Evolutionary conservation across 2,329 filamentous ascomycete genomes (phyloP).

Genomic region (Cercospora beticola): DNA sequence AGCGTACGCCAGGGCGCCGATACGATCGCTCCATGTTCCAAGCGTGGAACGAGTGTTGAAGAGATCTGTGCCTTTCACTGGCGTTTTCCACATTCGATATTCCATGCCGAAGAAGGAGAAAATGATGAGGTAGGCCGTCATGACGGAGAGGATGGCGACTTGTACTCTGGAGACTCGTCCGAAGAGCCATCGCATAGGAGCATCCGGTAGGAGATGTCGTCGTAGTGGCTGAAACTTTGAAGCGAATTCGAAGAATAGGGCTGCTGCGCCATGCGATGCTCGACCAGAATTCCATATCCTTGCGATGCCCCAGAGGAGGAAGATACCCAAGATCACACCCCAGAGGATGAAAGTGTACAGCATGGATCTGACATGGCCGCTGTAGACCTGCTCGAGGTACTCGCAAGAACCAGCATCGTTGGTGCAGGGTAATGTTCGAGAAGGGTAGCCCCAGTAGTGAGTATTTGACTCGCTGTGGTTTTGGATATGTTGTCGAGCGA

Average conservation of each 20-base stretch:
- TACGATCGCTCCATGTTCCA: constrained; percentile 66
- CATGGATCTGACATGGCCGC: constrained; percentile 55
- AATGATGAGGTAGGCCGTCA: constrained; percentile 63
- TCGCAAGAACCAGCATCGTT: constrained; percentile 59
- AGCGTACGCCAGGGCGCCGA: constrained; percentile 71
- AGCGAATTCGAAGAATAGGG: constrained; percentile 23
- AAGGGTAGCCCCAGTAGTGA: constrained; percentile 58
- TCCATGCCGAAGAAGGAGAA: constrained; percentile 64
- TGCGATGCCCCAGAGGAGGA: constrained; percentile 47
- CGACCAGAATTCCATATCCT: constrained; percentile 31
- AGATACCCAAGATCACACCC: constrained; percentile 52
- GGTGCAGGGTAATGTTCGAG: constrained; percentile 56
- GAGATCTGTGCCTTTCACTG: constrained; percentile 57
- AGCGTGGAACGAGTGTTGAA: constrained; percentile 66
- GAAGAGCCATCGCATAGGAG: constrained; percentile 55
- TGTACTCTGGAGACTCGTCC: constrained; percentile 69
- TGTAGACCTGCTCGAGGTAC: constrained; percentile 59
- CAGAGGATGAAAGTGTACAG: constrained; percentile 59
- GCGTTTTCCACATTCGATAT: constrained; percentile 69
- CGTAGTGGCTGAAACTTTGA: constrained; percentile 10
- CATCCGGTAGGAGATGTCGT: constrained; percentile 58
- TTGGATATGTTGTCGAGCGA: constrained; percentile 30
- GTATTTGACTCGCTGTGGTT: constrained; percentile 34
- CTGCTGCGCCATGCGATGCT: constrained; percentile 20
- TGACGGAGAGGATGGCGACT: constrained; percentile 58